phyloP scores from a whole-genome alignment of 1,284 basidiomycete genomes.

The Tilletia caries region DNA sequence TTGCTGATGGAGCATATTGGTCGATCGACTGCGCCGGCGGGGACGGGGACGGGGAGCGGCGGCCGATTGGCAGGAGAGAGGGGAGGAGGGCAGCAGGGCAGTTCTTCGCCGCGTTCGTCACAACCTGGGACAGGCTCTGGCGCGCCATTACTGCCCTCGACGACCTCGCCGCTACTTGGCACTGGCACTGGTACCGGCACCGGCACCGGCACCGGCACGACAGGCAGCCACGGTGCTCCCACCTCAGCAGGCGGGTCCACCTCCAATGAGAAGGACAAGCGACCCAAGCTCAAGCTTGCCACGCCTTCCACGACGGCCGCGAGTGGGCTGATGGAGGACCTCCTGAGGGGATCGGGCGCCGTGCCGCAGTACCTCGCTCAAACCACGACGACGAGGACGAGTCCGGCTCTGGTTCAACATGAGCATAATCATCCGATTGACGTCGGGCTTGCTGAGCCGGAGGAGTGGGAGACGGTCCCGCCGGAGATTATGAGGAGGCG shows the following conservation, averaged over 20 bases:
- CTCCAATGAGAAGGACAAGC: neutral
- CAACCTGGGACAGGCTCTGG: neutral
- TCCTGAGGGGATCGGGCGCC: neutral
- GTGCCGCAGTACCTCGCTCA: neutral
- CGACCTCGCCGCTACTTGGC: neutral
- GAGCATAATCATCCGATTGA: conserved; percentile 10
- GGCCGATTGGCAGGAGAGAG: too few species aligned
- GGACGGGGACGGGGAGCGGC: too few species aligned
- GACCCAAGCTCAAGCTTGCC: conserved; percentile 4
- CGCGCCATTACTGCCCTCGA: neutral
- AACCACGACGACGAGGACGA: neutral
- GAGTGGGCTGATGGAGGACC: conserved; percentile 1
- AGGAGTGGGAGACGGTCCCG: conserved; percentile 14
- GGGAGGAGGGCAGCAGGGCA: too few species aligned
- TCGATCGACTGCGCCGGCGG: neutral
- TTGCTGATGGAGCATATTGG: neutral
- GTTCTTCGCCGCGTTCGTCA: neutral
- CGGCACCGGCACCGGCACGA: neutral
- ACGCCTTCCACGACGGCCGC: conserved; percentile 6
- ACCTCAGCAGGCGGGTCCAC: neutral
- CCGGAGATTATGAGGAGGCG: neutral
- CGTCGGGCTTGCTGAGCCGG: neutral
- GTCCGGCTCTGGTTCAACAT: neutral
- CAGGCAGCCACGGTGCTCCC: too few species aligned
- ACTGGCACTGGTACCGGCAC: neutral